Base-by-base conservation (phyloP, 331 rosid species). In the Cydonia oblonga region DNA sequence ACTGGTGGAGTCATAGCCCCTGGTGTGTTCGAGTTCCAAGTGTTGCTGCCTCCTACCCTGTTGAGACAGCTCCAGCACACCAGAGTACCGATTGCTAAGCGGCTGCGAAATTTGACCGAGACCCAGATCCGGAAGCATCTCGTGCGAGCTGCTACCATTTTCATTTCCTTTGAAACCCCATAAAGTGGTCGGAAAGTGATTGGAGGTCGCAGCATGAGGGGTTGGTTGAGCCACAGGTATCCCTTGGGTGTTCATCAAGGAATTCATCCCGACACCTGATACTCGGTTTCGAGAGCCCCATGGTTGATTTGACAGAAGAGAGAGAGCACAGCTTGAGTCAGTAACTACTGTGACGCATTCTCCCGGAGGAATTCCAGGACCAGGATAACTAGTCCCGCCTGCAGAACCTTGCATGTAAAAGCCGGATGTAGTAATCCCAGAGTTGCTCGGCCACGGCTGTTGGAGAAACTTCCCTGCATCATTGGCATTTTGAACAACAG, bases 291-390 rank as follows among this genome's bases (percentile, higher is more conserved):
- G 76, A 68, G 92, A 84, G 83, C 80, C 90, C 96, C 97, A 90
- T 70, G 93, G 64, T 82, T 93, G 89, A 79, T 81, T 90, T 90
- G 98, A 93, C 98, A 93, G 97, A 93, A 90, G 98, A 90, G 98
- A 93, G 98, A 87, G 97, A 93, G 98, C 97, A 93, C 98, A 87
- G 79, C 83, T 90, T 68, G 96, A 90, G 89, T 89, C 97, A 19
- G 90, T 66, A 77, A 81, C 78, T 70, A 81, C 90, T 20, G 88
- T 73, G 85, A 81, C 77, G 79, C 83, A 85, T 92, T 84, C 96
- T 76, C 84, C 92, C 0, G 90, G 80, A 78, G 90, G 88, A 80
- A 86, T 83, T 66, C 87, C 85, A 4, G 86, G 85, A 69, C 83
- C 80, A n/a, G 80, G 77, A 72, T 75, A 85, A 81, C 85, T 75